Evolutionary conservation across 208 protist genomes (phyloP), one percentile per base, ranked within the genome.

Genomic region (Kentomonas sorsogonicus): DNA sequence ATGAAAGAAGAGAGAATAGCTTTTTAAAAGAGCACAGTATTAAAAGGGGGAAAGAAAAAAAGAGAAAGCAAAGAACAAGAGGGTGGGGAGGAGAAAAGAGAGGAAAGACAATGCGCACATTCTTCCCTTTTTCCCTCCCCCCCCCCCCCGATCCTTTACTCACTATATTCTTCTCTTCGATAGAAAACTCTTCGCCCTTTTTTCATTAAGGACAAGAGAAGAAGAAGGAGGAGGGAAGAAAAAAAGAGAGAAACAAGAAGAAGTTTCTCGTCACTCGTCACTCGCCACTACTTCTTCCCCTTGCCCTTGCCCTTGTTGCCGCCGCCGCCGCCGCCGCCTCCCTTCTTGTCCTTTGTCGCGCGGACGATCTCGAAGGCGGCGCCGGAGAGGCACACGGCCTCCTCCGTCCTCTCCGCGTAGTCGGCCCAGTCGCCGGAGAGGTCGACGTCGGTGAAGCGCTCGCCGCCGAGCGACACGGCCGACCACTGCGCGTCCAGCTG

Each of bases 341-440:
- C 16, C 20, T 38, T 29, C 38, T 57, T 70, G 53, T 74, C 77
- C 66, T 83, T 83, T 25, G 53, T 34, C 30, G 75, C 75, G 2
- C 64, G 47, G 30, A 92, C 80, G 18, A 25, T 43, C n/a, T n/a
- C n/a, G 16, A 79, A 53, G 4, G 63, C 54, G 13, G 73, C 71
- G 23, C 72, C 73, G 15, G 60, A 56, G 22, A 92, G 38, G 18
- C 47, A 68, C 47, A 89, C 51, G 0, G 72, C 13, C 22, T n/a
- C 45, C 26, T 60, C 53, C 10, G 63, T 51, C 9, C 29, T 52
- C 60, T 86, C 79, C 53, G 89, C 85, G 63, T 87, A 92, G 20
- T 89, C 85, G 58, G 69, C 76, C 81, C 80, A 92, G 48, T 88
- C 80, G 13, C 55, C 51, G 26, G 68, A 77, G 20, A 92, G 56